Conservation (phyloP, 225 moss, liverwort and hornwort species). For the Pseudoscleropodium purum region DNA sequence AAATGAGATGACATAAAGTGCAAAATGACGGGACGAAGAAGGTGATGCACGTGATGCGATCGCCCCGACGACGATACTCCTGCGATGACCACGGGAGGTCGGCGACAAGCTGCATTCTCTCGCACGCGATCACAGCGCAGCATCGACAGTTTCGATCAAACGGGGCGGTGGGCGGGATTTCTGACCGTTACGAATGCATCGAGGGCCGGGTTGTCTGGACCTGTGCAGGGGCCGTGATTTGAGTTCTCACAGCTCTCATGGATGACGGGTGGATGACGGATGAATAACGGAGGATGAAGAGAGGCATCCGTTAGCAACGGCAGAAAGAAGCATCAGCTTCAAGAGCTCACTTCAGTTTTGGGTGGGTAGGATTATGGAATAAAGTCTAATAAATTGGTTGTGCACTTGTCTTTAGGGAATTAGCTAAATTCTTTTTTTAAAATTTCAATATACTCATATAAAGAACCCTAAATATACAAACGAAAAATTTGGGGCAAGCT, state of each 20-base stretch:
- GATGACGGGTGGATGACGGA: neutral
- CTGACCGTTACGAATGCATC: constrained; percentile 18
- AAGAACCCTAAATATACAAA: neutral
- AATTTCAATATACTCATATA: neutral
- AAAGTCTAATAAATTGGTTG: neutral
- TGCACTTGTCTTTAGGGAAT: neutral
- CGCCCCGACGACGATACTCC: neutral
- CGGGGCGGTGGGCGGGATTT: constrained; percentile 6
- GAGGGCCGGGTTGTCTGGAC: neutral
- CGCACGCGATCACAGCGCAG: neutral
- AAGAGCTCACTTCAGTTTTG: neutral
- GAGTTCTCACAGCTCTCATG: neutral
- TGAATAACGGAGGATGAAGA: neutral
- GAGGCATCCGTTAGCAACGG: neutral
- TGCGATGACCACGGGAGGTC: neutral
- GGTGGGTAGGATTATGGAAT: too few species aligned
- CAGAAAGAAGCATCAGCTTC: neutral
- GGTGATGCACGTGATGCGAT: neutral
- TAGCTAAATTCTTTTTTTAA: too few species aligned
- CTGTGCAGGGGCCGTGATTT: neutral
- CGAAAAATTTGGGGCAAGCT: too few species aligned
- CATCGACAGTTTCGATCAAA: neutral
- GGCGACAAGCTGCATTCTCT: neutral
- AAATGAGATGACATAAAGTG: neutral
- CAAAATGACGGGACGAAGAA: neutral